A percentile compares a stretch with the other conserved stretches of the same genome.
Evolutionary conservation across 208 protist genomes (phyloP).

Genomic region (Wallacemonas sp.): DNA sequence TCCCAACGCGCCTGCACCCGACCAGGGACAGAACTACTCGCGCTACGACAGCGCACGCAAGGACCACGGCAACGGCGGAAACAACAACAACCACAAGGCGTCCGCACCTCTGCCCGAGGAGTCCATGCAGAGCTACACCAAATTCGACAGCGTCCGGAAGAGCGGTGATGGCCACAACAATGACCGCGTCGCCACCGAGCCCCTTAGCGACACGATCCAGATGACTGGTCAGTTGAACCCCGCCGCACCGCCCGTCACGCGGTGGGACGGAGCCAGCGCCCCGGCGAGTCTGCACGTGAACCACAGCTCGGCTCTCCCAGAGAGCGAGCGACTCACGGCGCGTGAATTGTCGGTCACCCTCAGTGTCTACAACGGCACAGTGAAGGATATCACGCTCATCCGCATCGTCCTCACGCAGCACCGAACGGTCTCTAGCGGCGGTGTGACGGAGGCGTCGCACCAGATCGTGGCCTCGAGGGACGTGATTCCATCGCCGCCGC

Average conservation of each 20-base stretch:
- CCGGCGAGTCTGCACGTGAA: neutral
- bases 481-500: constrained; percentile 3
- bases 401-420: constrained; percentile 5
- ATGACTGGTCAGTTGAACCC: too few species aligned
- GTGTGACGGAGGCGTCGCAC: neutral
- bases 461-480: neutral
- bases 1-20: too few species aligned
- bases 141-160: constrained; percentile 5
- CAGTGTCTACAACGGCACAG: neutral
- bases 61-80: neutral
- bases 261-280: neutral
- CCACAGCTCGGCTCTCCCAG: constrained; percentile 5
- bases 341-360: neutral
- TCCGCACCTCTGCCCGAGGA: neutral
- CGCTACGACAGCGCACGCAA: constrained; percentile 7
- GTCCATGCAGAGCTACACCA: neutral
- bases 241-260: too few species aligned
- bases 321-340: neutral
- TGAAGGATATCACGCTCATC: neutral
- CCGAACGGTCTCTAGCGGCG: neutral
- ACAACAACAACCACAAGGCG: too few species aligned
- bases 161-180: neutral
- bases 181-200: neutral
- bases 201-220: neutral
- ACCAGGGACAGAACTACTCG: too few species aligned